Evolutionary conservation across 768 basidiomycete species (phyloP), one percentile per base, ranked within the genome.

Genomic region (Pleurotus cornucopiae): DNA sequence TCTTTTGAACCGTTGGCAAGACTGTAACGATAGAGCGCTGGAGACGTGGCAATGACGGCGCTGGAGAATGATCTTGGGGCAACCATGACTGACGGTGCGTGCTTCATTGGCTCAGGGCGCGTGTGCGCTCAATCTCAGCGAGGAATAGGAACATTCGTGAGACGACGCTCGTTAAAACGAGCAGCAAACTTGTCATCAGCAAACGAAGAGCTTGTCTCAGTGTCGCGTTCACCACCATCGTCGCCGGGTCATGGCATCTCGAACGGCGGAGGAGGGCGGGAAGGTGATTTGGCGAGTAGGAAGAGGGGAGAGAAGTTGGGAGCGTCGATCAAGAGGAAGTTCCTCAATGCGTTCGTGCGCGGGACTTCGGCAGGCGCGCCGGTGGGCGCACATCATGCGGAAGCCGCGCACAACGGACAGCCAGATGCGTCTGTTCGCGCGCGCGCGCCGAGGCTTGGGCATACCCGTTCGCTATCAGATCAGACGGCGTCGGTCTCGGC

Each of bases 301-400:
- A 53, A 53, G n/a, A 37, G 51, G 25, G 51, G 51, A 14, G 51
- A 53, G 21, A 53, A 53, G 39, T 57, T 73, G 9, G 64, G 67
- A 9, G 61, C 67, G 30, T 72, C 75, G 11, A 64, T 78, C 48
- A 68, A 69, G n/a, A 63, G 67, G 30, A 67, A 69, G 26, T 68
- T 78, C 38, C 67, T 78, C 38, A 67, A 69, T 13, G 65, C 65
- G 46, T 70, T 67, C n/a, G 26, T 53, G 18, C 51, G 51, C 18
- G 39, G 51, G 2, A 11, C 51, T 18, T 21, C 51, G 21, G 51
- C 20, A 18, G 38, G 26, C 5, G 26, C 26, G 18, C 6, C 2
- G 4, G 25, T 37, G 26, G 7, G 9, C 30, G 30, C 11, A 30
- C 30, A 25, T 25, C 4, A 25, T 5, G 23, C 23, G 23, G 23